Evolutionary conservation across 805 yeast species (phyloP).

Genomic region (Wickerhamiella brachini): DNA sequence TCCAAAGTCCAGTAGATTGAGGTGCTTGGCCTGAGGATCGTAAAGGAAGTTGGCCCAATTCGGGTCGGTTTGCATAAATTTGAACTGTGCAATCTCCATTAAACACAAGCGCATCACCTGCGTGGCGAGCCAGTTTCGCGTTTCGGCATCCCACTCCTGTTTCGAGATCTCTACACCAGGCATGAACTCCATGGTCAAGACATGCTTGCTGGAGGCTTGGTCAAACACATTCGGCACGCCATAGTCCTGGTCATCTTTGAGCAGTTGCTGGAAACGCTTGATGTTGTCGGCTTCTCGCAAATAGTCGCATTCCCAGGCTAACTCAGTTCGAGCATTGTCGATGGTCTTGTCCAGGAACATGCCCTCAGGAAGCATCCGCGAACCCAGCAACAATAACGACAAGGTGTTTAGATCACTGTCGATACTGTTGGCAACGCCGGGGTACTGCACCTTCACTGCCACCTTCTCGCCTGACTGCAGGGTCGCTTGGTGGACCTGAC

Average conservation of each 20-base stretch:
- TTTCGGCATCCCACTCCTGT: slow-evolving; percentile 56
- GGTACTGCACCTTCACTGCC: slow-evolving; percentile 93
- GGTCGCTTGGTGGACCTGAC: slow-evolving; percentile 85
- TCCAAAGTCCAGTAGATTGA: slow-evolving; percentile 88
- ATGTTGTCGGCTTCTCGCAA: slow-evolving; percentile 73
- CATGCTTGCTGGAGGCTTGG: slow-evolving; percentile 64
- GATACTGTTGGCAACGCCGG: slow-evolving; percentile 87
- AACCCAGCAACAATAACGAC: slow-evolving; percentile 69
- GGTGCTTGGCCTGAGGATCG: slow-evolving; percentile 51
- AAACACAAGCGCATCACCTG: slow-evolving; percentile 78
- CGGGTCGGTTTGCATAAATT: slow-evolving; percentile 97
- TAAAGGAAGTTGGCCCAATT: slow-evolving; percentile 97
- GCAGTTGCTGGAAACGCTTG: slow-evolving; percentile 48
- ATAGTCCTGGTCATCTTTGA: slow-evolving; percentile 49
- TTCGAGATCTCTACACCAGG: slow-evolving; percentile 71
- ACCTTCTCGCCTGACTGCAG: slow-evolving; percentile 45
- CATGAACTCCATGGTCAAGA: slow-evolving; percentile 82
- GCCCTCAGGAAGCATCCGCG: slow-evolving; percentile 79
- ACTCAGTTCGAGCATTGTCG: slow-evolving; percentile 82
- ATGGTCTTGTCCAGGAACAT: slow-evolving; percentile 82
- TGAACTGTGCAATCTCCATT: slow-evolving; percentile 68
- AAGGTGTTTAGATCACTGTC: slow-evolving; percentile 88
- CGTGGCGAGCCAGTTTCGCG: slow-evolving; percentile 69
- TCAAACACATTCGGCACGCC: slow-evolving; percentile 71
- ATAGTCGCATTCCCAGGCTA: slow-evolving; percentile 97